Evolutionary conservation across 176 grass and related monocot genomes (phyloP).

Genomic region (Rhynchospora tenuis): DNA sequence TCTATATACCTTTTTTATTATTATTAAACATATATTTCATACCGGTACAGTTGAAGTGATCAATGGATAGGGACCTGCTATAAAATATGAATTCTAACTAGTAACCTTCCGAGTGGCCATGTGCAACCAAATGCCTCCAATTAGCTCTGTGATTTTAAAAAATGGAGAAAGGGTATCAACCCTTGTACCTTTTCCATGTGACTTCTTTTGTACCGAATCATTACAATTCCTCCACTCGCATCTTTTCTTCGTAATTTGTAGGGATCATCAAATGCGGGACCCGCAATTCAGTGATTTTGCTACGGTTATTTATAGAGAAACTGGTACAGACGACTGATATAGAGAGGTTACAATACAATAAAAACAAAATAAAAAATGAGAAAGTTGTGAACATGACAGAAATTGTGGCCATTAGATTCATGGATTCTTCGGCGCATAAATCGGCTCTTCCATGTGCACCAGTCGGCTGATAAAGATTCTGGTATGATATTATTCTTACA

Average conservation of each 20-base stretch:
- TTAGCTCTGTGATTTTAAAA: not conserved
- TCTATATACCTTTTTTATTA: not conserved
- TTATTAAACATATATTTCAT: not conserved
- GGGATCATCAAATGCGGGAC: not conserved
- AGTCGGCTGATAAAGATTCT: not conserved
- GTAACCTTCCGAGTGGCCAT: not conserved
- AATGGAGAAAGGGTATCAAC: not conserved
- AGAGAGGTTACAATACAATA: not conserved
- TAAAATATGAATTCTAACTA: not conserved
- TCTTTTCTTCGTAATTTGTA: too few relatives aligned
- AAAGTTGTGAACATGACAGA: not conserved
- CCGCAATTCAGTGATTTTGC: not conserved
- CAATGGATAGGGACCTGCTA: not conserved
- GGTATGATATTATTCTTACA: not conserved
- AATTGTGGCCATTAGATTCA: not conserved
- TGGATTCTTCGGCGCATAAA: not conserved
- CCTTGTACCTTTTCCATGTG: too few relatives aligned
- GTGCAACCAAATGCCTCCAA: not conserved
- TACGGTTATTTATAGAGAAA: not conserved
- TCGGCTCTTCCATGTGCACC: conserved; percentile 6
- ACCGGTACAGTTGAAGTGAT: not conserved
- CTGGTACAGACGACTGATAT: not conserved
- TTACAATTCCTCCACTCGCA: not conserved
- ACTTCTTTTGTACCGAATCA: not conserved
- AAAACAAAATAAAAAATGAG: not conserved